Evolutionary conservation across 208 protist species (phyloP), one percentile per base, ranked within the genome.

Genomic region (Crithidia brevicula): DNA sequence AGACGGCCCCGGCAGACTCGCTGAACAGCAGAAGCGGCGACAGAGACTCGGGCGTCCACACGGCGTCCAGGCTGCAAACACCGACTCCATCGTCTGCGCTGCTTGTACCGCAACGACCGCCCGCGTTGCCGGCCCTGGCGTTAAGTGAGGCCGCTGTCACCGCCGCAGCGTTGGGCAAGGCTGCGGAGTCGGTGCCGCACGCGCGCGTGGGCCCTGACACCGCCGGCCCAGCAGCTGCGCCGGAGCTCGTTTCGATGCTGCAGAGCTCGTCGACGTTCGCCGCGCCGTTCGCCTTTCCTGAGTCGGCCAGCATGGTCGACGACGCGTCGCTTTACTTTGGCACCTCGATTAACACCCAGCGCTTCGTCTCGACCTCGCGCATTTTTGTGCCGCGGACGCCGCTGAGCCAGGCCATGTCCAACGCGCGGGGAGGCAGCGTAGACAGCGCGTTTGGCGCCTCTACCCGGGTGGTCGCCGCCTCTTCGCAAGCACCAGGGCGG

Each of bases 11-110:
- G 42, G 54, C 45, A 15, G 59, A 43, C 31, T 54, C 59, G 33
- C 59, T 65, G 46, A 40, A 54, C 59, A 65, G 43, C 59, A 42
- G 45, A n/a, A 54, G 59, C 23, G 59, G 20, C 33, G 59, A 33
- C 7, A 1, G 9, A 22, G 49, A 54, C n/a, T n/a, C n/a, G n/a
- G n/a, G n/a, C n/a, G n/a, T n/a, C n/a, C n/a, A n/a, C n/a, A n/a
- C n/a, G n/a, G n/a, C n/a, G n/a, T n/a, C n/a, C n/a, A n/a, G n/a
- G n/a, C n/a, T n/a, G n/a, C n/a, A n/a, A n/a, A n/a, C n/a, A n/a
- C n/a, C n/a, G n/a, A n/a, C n/a, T 7, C 36, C 36, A 13, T 40
- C 36, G 36, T 40, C 36, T 7, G 15, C 36, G 36, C 36, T 16
- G 36, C 36, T 40, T 13, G 15, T 40, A 13, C 36, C 36, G 36